phyloP scores from a whole-genome alignment of 2,329 filamentous ascomycete genomes.

The Fusarium camptoceras region DNA sequence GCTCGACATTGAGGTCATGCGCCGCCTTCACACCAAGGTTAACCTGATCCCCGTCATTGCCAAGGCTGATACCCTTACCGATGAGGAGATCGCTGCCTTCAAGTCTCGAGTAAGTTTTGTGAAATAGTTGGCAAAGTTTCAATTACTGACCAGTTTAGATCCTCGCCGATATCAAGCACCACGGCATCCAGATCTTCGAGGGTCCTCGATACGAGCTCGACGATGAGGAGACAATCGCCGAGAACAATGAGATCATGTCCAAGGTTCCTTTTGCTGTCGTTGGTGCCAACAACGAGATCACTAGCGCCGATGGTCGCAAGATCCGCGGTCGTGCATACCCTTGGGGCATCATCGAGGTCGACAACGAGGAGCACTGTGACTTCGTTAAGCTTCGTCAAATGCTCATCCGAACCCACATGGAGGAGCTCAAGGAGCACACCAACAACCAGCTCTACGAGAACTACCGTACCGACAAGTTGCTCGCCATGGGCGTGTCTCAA shows the following conservation, averaged over 20 bases:
- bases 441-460: conserved; percentile 99
- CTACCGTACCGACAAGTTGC: conserved; percentile 99
- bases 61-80: conserved; percentile 97
- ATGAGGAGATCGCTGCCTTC: conserved; percentile 94
- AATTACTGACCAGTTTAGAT: conserved; percentile 69
- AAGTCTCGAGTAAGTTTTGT: conserved; percentile 87
- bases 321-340: conserved; percentile 96
- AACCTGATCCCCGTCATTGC: conserved; percentile 99
- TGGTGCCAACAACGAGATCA: conserved; percentile 94
- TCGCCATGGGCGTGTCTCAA: conserved; percentile 97
- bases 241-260: conserved; percentile 99
- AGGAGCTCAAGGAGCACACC: conserved; percentile 99
- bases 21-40: conserved; percentile 99
- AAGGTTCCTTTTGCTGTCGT: conserved; percentile 99
- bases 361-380: conserved; percentile 99
- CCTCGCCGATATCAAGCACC: conserved; percentile 94
- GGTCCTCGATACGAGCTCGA: conserved; percentile 98
- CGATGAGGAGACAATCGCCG: conserved; percentile 98
- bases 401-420: conserved; percentile 99
- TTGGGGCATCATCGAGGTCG: conserved; percentile 98
- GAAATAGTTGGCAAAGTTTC: background rate
- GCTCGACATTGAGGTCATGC: conserved; percentile 99
- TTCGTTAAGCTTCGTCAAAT: conserved; percentile 99
- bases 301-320: conserved; percentile 90
- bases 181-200: conserved; percentile 99